These are phyloP conservation scores for Didymellaceae sp. DNA, from an alignment of 2,329 filamentous ascomycete genomes.

Conservation along the genomic window DNA sequence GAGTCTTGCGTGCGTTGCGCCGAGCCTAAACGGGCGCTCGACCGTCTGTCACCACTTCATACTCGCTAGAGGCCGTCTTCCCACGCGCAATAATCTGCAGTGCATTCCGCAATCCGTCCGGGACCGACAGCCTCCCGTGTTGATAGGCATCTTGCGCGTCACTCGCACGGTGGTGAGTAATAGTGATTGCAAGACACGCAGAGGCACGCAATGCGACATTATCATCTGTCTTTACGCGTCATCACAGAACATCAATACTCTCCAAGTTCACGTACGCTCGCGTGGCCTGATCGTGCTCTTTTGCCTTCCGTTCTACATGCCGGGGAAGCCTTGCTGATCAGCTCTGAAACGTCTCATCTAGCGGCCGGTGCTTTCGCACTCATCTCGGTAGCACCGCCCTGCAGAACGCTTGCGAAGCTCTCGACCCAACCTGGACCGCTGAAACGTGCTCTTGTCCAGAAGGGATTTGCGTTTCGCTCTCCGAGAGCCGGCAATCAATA, in stretches of 20 bases:
- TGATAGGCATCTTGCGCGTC: constrained; percentile 15
- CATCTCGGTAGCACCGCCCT: constrained; percentile 38
- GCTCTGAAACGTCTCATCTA: constrained; percentile 41
- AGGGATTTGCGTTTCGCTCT: constrained; percentile 32
- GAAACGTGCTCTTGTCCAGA: constrained; percentile 34
- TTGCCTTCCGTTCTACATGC: constrained; percentile 30
- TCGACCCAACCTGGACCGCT: constrained; percentile 13
- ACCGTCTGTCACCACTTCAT: constrained; percentile 18
- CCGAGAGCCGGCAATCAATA: constrained; percentile 15
- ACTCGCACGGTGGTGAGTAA: background rate
- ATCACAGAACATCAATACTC: background rate
- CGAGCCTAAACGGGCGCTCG: constrained; percentile 6
- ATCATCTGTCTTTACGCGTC: constrained; percentile 15
- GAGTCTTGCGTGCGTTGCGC: constrained; percentile 18
- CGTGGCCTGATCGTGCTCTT: constrained; percentile 14
- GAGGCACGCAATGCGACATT: constrained; percentile 14
- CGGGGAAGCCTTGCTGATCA: constrained; percentile 31
- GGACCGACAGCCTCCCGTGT: constrained; percentile 22
- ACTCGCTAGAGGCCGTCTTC: constrained; percentile 24
- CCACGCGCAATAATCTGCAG: constrained; percentile 29
- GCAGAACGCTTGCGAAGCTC: constrained; percentile 33
- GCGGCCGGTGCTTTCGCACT: constrained; percentile 25
- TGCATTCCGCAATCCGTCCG: constrained; percentile 24
- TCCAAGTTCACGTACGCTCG: constrained; percentile 10
- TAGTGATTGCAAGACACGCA: background rate